Evolutionary conservation across 2,329 filamentous ascomycete species (phyloP).

Genomic region (Fusarium sublunatum): DNA sequence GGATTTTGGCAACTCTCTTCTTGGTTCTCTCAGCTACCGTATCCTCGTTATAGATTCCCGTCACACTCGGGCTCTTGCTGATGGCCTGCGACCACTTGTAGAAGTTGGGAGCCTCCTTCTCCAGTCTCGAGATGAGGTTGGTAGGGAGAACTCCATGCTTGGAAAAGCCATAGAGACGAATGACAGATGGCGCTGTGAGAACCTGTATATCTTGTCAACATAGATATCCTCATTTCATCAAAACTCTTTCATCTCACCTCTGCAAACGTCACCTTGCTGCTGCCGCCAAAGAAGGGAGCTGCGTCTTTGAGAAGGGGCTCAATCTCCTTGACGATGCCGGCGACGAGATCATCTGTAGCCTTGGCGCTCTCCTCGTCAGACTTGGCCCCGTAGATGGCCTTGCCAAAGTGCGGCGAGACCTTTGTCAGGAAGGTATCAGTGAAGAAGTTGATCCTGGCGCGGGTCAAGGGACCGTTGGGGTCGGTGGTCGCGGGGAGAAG

Average conservation of each 20-base stretch:
- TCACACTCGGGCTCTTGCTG: slow-evolving; percentile 72
- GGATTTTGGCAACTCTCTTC: slow-evolving; percentile 36
- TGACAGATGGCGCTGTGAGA: slow-evolving; percentile 72
- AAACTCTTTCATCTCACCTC: slow-evolving; percentile 66
- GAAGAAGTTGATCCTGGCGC: slow-evolving; percentile 78
- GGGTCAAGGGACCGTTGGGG: slow-evolving; percentile 65
- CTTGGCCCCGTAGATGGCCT: slow-evolving; percentile 58
- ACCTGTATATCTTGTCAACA: slow-evolving; percentile 55
- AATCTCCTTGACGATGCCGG: slow-evolving; percentile 73
- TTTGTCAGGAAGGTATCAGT: slow-evolving; percentile 74
- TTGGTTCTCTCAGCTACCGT: slow-evolving; percentile 31
- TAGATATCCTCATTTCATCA: not conserved
- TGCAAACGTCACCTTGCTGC: slow-evolving; percentile 73
- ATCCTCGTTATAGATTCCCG: slow-evolving; percentile 68
- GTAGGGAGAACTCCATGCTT: slow-evolving; percentile 66
- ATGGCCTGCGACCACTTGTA: slow-evolving; percentile 73
- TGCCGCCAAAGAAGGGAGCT: slow-evolving; percentile 72
- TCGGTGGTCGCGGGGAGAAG: slow-evolving; percentile 68
- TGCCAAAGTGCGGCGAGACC: slow-evolving; percentile 61
- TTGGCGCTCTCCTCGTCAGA: slow-evolving; percentile 62
- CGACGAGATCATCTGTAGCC: slow-evolving; percentile 63
- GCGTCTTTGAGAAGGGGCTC: slow-evolving; percentile 73
- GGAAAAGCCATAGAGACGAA: slow-evolving; percentile 67
- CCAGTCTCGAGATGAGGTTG: slow-evolving; percentile 59
- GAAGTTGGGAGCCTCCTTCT: slow-evolving; percentile 71